Base-by-base conservation (phyloP, 805 yeast genomes). In the Kuraishia piskuri region DNA sequence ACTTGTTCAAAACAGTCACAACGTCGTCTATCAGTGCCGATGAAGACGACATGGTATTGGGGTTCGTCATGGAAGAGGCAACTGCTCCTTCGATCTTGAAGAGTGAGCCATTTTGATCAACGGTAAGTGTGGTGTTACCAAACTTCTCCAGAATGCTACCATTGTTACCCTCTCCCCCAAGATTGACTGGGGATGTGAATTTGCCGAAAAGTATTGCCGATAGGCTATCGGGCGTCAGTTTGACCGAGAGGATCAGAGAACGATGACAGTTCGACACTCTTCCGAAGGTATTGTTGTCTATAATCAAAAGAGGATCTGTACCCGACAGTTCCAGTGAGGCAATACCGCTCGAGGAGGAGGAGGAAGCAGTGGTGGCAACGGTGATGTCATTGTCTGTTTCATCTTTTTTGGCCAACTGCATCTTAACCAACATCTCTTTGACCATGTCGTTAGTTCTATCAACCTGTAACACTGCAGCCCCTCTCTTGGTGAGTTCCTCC, bases 401-500 rank as follows among this genome's bases (percentile, higher is more conserved):
- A 9, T 56, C 8, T 47, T 47, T 47, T 36, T 52, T 59, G 17
- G 66, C 59, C n/a, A 70, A 68, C n/a, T 68, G 70, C 22, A 73
- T 69, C 51, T 22, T 37, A 21, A 23, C 50, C 48, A 63, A 53
- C 46, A 65, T 64, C 17, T 56, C 46, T 23, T 58, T 55, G 19
- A 60, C 62, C 2, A 54, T 49, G 22, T 53, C 19, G 26, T 64
- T 63, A 20, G 53, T 51, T 10, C 57, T 56, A 14, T 53, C 56
- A 19, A 68, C 54, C 22, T 68, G 62, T 36, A 74, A 63, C 52
- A 73, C 68, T 44, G 64, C 62, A 51, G 80, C 73, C 0, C 71
- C 69, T 53, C 71, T 69, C 17, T 59, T 62, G 36, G 66, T 68
- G 52, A 80, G 66, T 56, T 80, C 84, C 57, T 76, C 79, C n/a